Percentiles rank a stretch among this genome's conserved stretches.
These are phyloP conservation scores for Amaranthus cruentus DNA, from an alignment of 148 eudicot genomes.

Conservation along the genomic window DNA sequence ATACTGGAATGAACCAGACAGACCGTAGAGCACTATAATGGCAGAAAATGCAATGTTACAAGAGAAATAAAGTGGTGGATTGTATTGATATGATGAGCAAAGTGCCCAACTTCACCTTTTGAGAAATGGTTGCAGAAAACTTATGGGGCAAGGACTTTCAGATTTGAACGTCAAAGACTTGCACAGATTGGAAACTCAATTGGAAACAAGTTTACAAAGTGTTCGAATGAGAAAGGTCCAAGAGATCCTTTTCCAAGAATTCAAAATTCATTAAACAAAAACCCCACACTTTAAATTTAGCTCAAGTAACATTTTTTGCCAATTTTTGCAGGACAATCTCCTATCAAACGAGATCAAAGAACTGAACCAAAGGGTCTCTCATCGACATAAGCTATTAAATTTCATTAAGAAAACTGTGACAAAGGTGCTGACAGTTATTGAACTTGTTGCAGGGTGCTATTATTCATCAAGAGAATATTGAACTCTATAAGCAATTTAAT, in stretches of 20 bases:
- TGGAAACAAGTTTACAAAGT: conserved; percentile 54
- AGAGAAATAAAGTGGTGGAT: no score
- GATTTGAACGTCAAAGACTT: conserved; percentile 61
- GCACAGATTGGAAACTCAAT: conserved; percentile 60
- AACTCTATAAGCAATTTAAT: conserved; percentile 47
- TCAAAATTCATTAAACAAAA: not conserved
- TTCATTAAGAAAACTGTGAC: not conserved
- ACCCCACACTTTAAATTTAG: not conserved
- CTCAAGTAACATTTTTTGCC: conserved; percentile 10
- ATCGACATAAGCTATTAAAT: conserved; percentile 9
- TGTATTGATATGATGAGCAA: no score
- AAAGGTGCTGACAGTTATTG: conserved; percentile 10
- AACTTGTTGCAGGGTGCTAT: conserved; percentile 42
- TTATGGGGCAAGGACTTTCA: conserved; percentile 43
- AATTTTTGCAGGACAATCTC: conserved; percentile 53
- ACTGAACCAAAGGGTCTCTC: conserved; percentile 41
- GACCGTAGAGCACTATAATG: no score
- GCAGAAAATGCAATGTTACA: no score
- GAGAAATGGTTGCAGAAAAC: no score
- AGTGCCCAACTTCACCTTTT: no score
- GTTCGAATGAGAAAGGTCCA: conserved; percentile 53
- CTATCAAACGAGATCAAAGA: conserved; percentile 55
- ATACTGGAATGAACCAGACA: no score
- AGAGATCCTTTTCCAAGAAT: not conserved
- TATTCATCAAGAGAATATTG: conserved; percentile 56